Evolutionary conservation across 352 stramenopile species (phyloP).

Genomic region (Globisporangium iwayamae): DNA sequence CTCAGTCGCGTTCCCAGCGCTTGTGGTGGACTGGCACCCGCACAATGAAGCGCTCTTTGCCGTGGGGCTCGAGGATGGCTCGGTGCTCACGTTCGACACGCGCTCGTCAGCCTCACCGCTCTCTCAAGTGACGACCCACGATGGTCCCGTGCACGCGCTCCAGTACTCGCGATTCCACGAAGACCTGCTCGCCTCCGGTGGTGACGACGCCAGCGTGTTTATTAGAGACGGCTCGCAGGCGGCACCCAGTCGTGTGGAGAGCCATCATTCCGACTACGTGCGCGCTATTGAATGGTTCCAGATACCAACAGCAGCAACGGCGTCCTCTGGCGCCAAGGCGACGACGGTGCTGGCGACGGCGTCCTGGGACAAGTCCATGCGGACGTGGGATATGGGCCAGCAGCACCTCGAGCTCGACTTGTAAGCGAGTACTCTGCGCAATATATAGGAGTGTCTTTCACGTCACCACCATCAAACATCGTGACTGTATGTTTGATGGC

Average conservation of each 20-base stretch:
- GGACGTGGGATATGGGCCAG: constrained; percentile 33
- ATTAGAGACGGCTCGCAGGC: constrained; percentile 35
- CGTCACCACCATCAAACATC: neutral
- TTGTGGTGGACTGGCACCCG: constrained; percentile 74
- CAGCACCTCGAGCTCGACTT: constrained; percentile 2
- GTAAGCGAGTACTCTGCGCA: neutral
- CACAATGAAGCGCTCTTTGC: constrained; percentile 49
- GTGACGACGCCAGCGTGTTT: constrained; percentile 57
- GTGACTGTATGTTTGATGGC: neutral
- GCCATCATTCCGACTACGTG: constrained; percentile 65
- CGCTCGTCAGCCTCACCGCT: constrained; percentile 43
- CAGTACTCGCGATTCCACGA: constrained; percentile 62
- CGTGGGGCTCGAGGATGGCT: constrained; percentile 61
- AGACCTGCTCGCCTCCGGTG: constrained; percentile 56
- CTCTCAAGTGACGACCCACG: constrained; percentile 24
- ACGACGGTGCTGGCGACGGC: constrained; percentile 38
- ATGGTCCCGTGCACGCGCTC: constrained; percentile 50
- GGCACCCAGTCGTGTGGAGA: constrained; percentile 14
- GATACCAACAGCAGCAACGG: constrained; percentile 13
- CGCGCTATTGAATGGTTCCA: constrained; percentile 66
- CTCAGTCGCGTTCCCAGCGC: constrained; percentile 34
- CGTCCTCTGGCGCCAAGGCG: neutral
- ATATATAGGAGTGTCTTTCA: constrained; percentile 8
- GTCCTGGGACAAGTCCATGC: constrained; percentile 65
- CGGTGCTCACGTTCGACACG: constrained; percentile 65